Conservation (phyloP, 2,329 filamentous ascomycete genomes). For the Botrytis hyacinthi region DNA sequence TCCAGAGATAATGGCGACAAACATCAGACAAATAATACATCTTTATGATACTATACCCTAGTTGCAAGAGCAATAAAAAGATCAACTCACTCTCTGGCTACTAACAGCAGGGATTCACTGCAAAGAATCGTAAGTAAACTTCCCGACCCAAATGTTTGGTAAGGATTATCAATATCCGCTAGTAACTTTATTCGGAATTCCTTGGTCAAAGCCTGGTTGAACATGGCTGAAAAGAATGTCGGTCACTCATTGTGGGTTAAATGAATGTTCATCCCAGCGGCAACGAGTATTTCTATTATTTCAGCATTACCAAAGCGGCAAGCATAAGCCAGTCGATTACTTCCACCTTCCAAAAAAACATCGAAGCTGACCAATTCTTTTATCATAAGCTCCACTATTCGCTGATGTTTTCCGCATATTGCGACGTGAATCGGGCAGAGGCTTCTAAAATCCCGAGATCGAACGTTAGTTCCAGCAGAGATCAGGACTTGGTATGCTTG, state of each 20-base stretch:
- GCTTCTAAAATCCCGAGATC: not conserved
- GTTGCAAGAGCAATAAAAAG: not conserved
- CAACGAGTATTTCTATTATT: not conserved
- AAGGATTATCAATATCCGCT: no score
- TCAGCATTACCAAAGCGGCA: not conserved
- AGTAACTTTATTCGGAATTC: not conserved
- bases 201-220: rapidly evolving
- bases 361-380: not conserved
- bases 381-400: not conserved
- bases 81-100: not conserved
- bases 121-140: not conserved
- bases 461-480: not conserved
- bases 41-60: not conserved
- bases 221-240: not conserved
- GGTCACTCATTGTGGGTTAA: not conserved
- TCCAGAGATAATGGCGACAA: not conserved
- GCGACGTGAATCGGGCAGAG: not conserved
- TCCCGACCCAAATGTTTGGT: rapidly evolving
- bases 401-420: rapidly evolving
- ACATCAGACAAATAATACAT: rapidly evolving
- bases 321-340: not conserved
- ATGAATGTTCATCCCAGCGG: not conserved
- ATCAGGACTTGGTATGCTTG: not conserved
- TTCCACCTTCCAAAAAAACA: not conserved
- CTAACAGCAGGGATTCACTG: rapidly evolving